A percentile compares a stretch with the other conserved stretches of the same genome.
Conservation (phyloP, 2,329 filamentous ascomycete species). For the Fusarium nygamai region DNA sequence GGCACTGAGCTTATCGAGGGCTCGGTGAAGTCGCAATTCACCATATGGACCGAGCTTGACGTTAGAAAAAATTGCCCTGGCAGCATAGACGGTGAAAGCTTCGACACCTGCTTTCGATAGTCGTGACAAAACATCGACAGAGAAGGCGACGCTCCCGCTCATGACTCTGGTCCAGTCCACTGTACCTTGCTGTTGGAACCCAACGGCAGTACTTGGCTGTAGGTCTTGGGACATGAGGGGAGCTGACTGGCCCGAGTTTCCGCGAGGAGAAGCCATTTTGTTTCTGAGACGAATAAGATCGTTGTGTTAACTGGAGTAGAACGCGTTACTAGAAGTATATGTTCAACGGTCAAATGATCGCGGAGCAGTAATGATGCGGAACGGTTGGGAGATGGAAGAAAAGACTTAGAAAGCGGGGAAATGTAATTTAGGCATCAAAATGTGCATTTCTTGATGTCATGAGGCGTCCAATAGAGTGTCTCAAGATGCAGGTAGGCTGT, state of each 20-base stretch:
- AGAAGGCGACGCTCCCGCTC: accelerated
- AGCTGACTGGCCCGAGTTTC: accelerated
- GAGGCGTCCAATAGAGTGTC: neutral
- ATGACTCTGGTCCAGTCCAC: neutral
- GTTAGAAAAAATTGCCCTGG: neutral
- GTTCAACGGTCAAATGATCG: neutral
- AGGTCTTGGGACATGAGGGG: accelerated
- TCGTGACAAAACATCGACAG: accelerated
- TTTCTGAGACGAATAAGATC: neutral
- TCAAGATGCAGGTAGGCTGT: neutral
- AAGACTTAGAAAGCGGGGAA: neutral
- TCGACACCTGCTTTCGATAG: accelerated
- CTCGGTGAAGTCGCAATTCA: accelerated
- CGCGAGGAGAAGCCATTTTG: accelerated
- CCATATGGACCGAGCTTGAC: accelerated
- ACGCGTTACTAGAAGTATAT: neutral
- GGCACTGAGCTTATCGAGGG: neutral
- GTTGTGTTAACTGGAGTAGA: no score
- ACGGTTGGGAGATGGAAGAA: accelerated
- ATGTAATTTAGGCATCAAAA: neutral
- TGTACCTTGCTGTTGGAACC: neutral
- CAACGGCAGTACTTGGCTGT: neutral
- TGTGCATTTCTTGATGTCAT: accelerated
- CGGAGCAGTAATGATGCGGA: accelerated
- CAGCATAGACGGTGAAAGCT: accelerated